Base-by-base conservation (phyloP, 805 yeast genomes). In the Candida silvicultrix region DNA sequence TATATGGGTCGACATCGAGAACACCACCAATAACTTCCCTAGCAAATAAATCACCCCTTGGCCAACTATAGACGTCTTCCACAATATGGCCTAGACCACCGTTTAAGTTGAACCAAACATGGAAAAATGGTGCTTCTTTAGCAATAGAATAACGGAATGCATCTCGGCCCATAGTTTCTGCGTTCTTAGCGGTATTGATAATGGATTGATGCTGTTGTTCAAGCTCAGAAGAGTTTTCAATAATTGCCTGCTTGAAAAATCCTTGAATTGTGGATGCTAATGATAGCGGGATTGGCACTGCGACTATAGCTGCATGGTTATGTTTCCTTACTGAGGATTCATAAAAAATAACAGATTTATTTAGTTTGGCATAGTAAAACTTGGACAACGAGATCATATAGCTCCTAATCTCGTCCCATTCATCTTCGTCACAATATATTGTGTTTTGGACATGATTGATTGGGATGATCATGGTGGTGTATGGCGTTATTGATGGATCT, bases 41-140 rank as follows among this genome's bases (percentile, higher is more conserved):
- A 6, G 72, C 76, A 55, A 75, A 73, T 40, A 64, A 46, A 46
- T 74, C 80, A 11, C 69, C 73, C 40, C 54, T 56, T 0, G 80
- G 80, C 80, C 80, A 76, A 3, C 42, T 28, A 1, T 50, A 38
- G 0, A 51, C 46, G 45, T 70, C 64, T 48, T 76, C 80, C 8
- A 75, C 65, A 8, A 76, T 72, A 54, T 75, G 80, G 2, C 77
- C 81, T 37, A 71, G 42, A 0, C 81, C 80, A 19, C 78, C 79
- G 41, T 70, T 65, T 6, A 69, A 40, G 18, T 60, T 60, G 43
- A 72, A 57, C 81, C 81, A 76, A 8, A 71, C 74, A 52, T 75
- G 80, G 54, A 71, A 74, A 51, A 66, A 76, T 1, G 77, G 75
- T 3, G 77, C 73, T 43, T 75, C 75, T 41, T 69, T 65, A 4